Evolutionary conservation across 129 eudicot genomes (phyloP).

Genomic region (Lonicera japonica): DNA sequence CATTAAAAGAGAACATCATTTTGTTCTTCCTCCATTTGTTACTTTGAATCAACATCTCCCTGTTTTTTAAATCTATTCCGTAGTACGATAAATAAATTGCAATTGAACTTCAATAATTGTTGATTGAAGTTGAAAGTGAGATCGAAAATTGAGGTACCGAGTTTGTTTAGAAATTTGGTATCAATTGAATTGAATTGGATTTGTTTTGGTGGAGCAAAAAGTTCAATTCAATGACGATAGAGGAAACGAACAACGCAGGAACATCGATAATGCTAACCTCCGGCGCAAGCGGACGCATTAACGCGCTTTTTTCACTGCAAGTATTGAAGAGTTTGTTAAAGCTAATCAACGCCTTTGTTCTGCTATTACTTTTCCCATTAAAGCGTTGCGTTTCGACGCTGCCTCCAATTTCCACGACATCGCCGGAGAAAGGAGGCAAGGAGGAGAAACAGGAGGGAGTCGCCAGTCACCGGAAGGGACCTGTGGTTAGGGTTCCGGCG

Average conservation of each 20-base stretch:
- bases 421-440: constrained; percentile 23
- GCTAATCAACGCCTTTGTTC: constrained; percentile 49
- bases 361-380: constrained; percentile 54
- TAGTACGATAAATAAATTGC: not conserved
- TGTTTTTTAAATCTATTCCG: not conserved
- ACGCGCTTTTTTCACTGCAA: constrained; percentile 49
- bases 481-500: constrained; percentile 59
- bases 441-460: constrained; percentile 17
- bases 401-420: constrained; percentile 14
- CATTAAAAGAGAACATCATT: no score
- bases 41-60: no score
- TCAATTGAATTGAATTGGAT: not conserved
- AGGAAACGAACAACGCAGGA: constrained; percentile 11
- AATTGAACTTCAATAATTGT: no score
- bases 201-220: not conserved
- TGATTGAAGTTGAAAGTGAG: no score
- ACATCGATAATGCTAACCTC: constrained; percentile 42
- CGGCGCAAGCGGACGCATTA: constrained; percentile 88
- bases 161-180: no score
- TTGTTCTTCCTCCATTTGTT: no score
- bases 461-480: constrained; percentile 12
- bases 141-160: not conserved
- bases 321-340: constrained; percentile 49
- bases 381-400: constrained; percentile 19
- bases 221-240: constrained; percentile 17